phyloP scores from a whole-genome alignment of 2,329 filamentous ascomycete species.

The Cercospora sp. region DNA sequence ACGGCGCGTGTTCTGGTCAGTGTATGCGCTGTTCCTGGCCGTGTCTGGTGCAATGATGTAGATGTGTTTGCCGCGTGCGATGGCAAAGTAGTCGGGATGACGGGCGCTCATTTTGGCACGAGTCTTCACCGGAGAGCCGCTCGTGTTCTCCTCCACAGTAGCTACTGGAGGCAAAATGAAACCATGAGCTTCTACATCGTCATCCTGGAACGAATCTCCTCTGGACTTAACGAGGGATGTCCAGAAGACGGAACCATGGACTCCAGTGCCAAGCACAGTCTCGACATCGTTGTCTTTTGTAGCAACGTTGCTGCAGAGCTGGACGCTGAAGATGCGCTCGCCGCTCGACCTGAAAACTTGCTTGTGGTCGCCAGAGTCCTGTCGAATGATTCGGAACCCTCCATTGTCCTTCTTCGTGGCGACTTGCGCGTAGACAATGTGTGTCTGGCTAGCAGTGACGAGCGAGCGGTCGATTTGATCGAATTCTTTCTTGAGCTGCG shows the following conservation, averaged over 20 bases:
- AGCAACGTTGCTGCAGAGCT: slow-evolving; percentile 67
- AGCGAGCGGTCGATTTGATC: slow-evolving; percentile 95
- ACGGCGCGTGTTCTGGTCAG: slow-evolving; percentile 51
- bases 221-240: slow-evolving; percentile 73
- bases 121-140: slow-evolving; percentile 91
- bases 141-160: slow-evolving; percentile 83
- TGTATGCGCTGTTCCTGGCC: slow-evolving; percentile 54
- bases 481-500: slow-evolving; percentile 93
- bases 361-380: slow-evolving; percentile 88
- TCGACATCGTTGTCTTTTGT: slow-evolving; percentile 63
- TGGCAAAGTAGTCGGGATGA: slow-evolving; percentile 91
- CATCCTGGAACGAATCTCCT: slow-evolving; percentile 76
- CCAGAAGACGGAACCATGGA: slow-evolving; percentile 98
- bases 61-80: slow-evolving; percentile 93
- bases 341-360: slow-evolving; percentile 88
- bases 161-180: slow-evolving; percentile 86
- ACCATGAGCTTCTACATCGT: slow-evolving; percentile 78
- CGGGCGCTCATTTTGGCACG: slow-evolving; percentile 84
- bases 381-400: slow-evolving; percentile 87
- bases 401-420: slow-evolving; percentile 66
- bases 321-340: slow-evolving; percentile 93
- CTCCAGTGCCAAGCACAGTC: slow-evolving; percentile 84
- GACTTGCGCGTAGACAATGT: slow-evolving; percentile 91
- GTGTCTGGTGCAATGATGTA: slow-evolving; percentile 72
- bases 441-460: slow-evolving; percentile 82